Evolutionary conservation across 148 eudicot genomes (phyloP).

Genomic region (Persicaria tinctoria): DNA sequence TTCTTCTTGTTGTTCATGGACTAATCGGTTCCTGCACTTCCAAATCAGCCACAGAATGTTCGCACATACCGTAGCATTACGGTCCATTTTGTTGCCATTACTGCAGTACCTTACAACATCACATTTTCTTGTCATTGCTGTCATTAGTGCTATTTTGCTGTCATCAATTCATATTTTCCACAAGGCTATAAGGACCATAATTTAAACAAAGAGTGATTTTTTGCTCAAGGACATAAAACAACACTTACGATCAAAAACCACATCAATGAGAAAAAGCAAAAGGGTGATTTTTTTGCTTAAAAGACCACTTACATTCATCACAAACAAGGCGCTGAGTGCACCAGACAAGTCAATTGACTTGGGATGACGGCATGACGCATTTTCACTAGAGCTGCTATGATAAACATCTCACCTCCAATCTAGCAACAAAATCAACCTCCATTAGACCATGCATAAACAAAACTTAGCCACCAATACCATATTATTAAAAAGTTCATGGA

Average conservation of each 20-base stretch:
- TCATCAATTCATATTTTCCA: too few relatives aligned
- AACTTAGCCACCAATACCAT: background rate
- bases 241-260: background rate
- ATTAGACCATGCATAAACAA: constrained; percentile 16
- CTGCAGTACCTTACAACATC: too few relatives aligned
- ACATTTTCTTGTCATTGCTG: too few relatives aligned
- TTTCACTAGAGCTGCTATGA: constrained; percentile 97
- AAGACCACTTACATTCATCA: constrained; percentile 76
- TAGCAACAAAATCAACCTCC: constrained; percentile 28
- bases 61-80: too few relatives aligned
- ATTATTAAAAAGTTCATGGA: background rate
- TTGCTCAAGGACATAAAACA: too few relatives aligned
- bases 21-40: too few relatives aligned
- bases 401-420: constrained; percentile 98
- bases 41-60: too few relatives aligned
- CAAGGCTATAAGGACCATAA: too few relatives aligned
- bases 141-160: too few relatives aligned
- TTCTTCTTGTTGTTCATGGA: too few relatives aligned
- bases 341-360: constrained; percentile 93
- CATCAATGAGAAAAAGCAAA: background rate
- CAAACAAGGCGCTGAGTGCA: constrained; percentile 91
- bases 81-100: too few relatives aligned
- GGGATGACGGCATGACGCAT: constrained; percentile 92
- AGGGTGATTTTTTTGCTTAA: background rate
- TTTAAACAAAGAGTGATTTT: too few relatives aligned